Conservation (phyloP, 371 early-diverging fungal genomes). For the Thermomucor indicae-seudaticae region DNA sequence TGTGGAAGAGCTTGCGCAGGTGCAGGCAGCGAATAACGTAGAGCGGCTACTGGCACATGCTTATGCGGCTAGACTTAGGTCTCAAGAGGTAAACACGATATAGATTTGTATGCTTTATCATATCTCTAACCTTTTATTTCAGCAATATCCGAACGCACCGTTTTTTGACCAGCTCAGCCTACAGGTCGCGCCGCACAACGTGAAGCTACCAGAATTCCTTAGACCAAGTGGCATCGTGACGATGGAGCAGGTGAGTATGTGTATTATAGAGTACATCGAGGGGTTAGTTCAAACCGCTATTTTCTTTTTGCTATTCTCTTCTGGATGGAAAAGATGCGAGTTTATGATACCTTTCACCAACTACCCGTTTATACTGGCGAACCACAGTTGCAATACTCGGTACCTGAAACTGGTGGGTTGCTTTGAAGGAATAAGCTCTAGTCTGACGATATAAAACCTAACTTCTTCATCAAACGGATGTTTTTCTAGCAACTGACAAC, state of each 20-base stretch:
- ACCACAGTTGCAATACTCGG: conserved; percentile 47
- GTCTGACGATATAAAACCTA: too few relatives aligned
- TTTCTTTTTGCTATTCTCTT: not conserved
- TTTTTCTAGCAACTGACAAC: too few relatives aligned
- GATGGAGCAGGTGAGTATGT: conserved; percentile 58
- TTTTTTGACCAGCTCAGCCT: conserved; percentile 82
- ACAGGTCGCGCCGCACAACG: conserved; percentile 68
- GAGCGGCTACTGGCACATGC: conserved; percentile 71
- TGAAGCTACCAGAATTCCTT: conserved; percentile 80
- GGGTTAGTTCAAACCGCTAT: too few relatives aligned
- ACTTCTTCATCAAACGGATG: too few relatives aligned
- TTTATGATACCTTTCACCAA: conserved; percentile 9
- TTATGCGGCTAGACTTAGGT: conserved; percentile 70
- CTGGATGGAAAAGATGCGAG: conserved; percentile 6
- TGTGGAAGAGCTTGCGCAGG: conserved; percentile 88
- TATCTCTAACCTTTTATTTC: not conserved
- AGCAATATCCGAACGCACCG: conserved; percentile 67
- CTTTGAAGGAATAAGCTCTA: too few relatives aligned
- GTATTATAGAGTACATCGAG: too few relatives aligned
- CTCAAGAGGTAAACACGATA: conserved; percentile 63
- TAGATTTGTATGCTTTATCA: not conserved
- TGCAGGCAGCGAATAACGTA: conserved; percentile 82
- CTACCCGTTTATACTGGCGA: conserved; percentile 2
- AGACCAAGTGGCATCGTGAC: conserved; percentile 72
- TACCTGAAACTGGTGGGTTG: too few relatives aligned